Evolutionary conservation across 768 basidiomycete genomes (phyloP).

Genomic region (Coprinopsis marcescibilis): DNA sequence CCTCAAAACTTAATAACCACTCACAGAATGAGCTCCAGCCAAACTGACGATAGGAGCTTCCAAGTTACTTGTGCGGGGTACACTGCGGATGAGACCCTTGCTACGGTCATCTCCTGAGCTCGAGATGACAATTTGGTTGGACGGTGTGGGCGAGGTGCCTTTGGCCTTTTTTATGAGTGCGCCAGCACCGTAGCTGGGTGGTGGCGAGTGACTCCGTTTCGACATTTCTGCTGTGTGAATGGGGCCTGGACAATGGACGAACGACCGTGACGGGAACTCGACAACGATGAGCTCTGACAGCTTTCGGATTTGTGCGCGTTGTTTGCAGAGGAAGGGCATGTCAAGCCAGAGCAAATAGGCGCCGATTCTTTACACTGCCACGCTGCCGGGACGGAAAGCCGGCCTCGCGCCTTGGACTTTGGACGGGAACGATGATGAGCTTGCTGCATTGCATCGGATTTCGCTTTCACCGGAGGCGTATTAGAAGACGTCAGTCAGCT

Average conservation of each 20-base stretch:
- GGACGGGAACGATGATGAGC: too few relatives aligned
- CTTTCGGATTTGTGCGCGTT: conserved; percentile 1
- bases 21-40: conserved; percentile 78
- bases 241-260: background rate
- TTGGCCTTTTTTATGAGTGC: conserved; percentile 61
- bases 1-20: conserved; percentile 18
- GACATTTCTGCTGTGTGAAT: conserved; percentile 46
- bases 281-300: background rate
- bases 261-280: background rate
- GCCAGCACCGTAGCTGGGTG: conserved; percentile 33
- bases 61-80: conserved; percentile 89
- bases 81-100: conserved; percentile 76
- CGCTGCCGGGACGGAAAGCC: too few relatives aligned
- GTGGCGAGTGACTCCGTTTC: conserved; percentile 61
- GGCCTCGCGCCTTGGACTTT: too few relatives aligned
- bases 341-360: background rate
- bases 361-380: too few relatives aligned
- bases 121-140: conserved; percentile 72
- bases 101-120: conserved; percentile 65
- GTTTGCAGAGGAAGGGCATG: background rate
- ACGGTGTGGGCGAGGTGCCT: conserved; percentile 40
- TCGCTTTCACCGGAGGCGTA: too few relatives aligned
- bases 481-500: too few relatives aligned
- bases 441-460: too few relatives aligned
- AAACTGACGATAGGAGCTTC: conserved; percentile 93